These are phyloP conservation scores for Prunus davidiana DNA, from an alignment of 306 rosid species.

Conservation along the genomic window DNA sequence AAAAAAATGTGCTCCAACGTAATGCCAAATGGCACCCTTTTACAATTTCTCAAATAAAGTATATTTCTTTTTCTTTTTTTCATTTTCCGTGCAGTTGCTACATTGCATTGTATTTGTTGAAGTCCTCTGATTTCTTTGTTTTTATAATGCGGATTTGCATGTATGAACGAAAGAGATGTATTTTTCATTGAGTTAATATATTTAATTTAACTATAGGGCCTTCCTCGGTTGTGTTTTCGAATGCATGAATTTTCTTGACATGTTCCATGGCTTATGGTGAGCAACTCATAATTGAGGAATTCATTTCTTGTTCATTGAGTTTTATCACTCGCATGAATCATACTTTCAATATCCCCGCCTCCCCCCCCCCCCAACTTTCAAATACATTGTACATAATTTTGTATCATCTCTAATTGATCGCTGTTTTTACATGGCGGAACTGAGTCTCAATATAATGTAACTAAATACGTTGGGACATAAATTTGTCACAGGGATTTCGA, in stretches of 20 bases:
- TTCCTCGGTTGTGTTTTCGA: background rate
- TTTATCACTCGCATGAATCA: background rate
- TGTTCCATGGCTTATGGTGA: background rate
- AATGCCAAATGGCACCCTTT: background rate
- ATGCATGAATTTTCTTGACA: background rate
- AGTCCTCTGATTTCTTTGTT: background rate
- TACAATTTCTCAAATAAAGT: background rate
- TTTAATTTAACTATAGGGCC: background rate
- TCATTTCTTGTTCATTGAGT: background rate
- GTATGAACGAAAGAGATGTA: background rate
- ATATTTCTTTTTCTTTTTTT: background rate
- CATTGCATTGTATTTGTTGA: background rate
- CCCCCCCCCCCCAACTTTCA: background rate
- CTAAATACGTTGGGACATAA: background rate
- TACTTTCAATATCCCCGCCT: background rate
- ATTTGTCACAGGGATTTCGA: slow-evolving; percentile 73
- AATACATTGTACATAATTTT: background rate
- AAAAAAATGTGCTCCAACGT: background rate
- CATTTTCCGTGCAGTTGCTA: background rate
- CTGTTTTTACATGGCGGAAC: background rate
- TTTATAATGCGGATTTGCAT: background rate
- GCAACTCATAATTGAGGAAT: background rate
- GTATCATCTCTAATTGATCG: background rate
- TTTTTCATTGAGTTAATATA: background rate
- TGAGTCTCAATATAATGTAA: background rate